Percentiles rank a stretch among this genome's conserved stretches.
phyloP scores from a whole-genome alignment of 2,329 filamentous ascomycete genomes.

The Penicillium sp. region DNA sequence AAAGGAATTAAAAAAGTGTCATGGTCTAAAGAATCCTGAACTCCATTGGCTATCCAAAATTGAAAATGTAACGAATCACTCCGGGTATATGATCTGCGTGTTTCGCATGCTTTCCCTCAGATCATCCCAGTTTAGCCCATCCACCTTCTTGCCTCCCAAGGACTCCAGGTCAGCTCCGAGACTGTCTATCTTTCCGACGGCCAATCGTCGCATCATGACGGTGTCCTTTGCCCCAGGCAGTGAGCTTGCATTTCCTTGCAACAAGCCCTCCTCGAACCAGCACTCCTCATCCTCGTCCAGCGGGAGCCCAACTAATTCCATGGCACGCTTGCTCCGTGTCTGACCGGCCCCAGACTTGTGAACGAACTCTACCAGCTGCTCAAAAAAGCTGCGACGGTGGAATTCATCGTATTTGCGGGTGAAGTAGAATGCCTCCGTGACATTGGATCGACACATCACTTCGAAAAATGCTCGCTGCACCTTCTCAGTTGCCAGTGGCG shows the following conservation, averaged over 20 bases:
- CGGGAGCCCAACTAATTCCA: conserved; percentile 70
- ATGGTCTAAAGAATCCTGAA: conserved; percentile 3
- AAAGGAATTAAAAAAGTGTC: neutral
- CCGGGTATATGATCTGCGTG: conserved; percentile 20
- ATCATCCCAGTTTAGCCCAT: conserved; percentile 54
- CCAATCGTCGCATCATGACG: conserved; percentile 69
- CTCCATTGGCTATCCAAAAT: conserved; percentile 11
- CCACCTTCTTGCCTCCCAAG: conserved; percentile 46
- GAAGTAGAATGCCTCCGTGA: conserved; percentile 73
- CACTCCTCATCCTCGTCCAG: conserved; percentile 68
- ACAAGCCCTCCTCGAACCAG: conserved; percentile 71
- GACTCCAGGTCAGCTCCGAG: conserved; percentile 35
- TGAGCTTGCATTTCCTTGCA: conserved; percentile 62
- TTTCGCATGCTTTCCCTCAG: conserved; percentile 38
- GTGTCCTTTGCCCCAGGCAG: conserved; percentile 69
- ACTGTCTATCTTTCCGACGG: conserved; percentile 55
- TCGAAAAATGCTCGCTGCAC: conserved; percentile 67
- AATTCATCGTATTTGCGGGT: conserved; percentile 63
- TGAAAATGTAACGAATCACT: conserved; percentile 8
- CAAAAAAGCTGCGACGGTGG: conserved; percentile 64
- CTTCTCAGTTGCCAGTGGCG: conserved; percentile 63
- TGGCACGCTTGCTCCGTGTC: conserved; percentile 54
- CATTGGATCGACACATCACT: conserved; percentile 64
- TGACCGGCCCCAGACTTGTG: conserved; percentile 45
- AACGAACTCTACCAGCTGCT: conserved; percentile 61